Base-by-base conservation (phyloP, 2,329 filamentous ascomycete genomes). In the Pestalotiopsis sp. region DNA sequence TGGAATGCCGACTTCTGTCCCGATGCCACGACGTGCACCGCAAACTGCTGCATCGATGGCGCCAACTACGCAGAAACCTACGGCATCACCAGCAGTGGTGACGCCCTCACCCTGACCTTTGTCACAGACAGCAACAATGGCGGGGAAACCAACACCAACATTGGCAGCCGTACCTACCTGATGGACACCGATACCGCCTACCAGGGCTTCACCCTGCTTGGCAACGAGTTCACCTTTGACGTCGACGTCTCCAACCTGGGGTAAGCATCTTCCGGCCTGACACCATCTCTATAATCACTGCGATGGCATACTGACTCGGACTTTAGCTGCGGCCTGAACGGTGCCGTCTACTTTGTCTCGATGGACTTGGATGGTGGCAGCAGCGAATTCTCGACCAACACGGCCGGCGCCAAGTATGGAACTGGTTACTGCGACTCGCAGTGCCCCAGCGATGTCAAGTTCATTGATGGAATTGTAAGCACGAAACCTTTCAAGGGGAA, bases 161-260 rank as follows among this genome's bases (percentile, higher is more conserved):
- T 82, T 61, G 80, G 80, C 14, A 78, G 86, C 49, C 84, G 88
- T 69, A 75, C 89, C 66, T 91, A 89, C 77, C 81, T 91, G 68
- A 83, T 91, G 80, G 82, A 83, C 71, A 80, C 83, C 67, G 85
- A 87, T 58, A 80, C 79, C 68, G 84, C 83, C 66, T 91, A 91
- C 77, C 79, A 90, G 77, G 82, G 85, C 72, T 86, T 90, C 80
- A 82, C 87, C 70, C 80, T 90, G 62, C 82, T 86, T 68, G 86
- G 86, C 78, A 82, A 87, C 74, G 89, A 91, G 75, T 87, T 91
- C 77, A 87, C 86, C 45, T 90, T 91, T 70, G 88, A 90, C 67
- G 88, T 90, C 20, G 89, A 91, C 74, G 84, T 89, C 59, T 90
- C 88, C 56, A 83, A 86, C 71, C 82, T 90, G 14, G 72, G 71